Evolutionary conservation across 1,284 basidiomycete species (phyloP), one percentile per base, ranked within the genome.

Genomic region (Ustilago lituana): DNA sequence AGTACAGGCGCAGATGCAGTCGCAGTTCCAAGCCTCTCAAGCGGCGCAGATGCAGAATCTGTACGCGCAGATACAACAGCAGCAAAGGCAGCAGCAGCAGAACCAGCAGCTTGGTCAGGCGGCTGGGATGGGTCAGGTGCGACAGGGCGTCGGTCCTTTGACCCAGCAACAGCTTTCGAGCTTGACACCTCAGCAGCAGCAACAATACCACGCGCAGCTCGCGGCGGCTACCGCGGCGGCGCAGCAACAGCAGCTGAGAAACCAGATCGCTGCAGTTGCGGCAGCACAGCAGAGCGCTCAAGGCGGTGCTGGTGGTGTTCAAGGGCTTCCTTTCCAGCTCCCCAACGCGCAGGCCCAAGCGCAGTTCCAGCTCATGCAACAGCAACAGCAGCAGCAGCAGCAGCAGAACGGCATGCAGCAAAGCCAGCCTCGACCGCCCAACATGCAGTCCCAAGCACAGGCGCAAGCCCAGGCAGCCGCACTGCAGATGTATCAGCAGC

Each of bases 31-130:
- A 26, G 61, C 58, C 5, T 48, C 55, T 0, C 58, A 68, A 46
- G 64, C 68, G 12, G 63, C 67, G 0, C 57, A 64, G 35, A 68
- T 73, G 60, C 70, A 73, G 43, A 68, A 52, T 19, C 53, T 68
- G 19, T 65, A 66, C 19, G 68, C 68, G 1, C 68, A 71, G 35
- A 62, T 66, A 5, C 68, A 71, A n/a, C 68, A 66, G 31, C 68
- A 68, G 37, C 70, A 70, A 26, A 33, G 48, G 17, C 59, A 58
- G 45, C 51, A 56, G 33, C 65, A 68, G 29, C 60, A 63, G 56
- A 24, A 60, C 2, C 56, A 59, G 45, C 55, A 56, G 33, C 41
- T 52, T 2, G 52, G 45, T 2, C 49, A 57, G 26, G 50, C 50
- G 6, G 45, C 63, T 19, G 55, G 54, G 5, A 38, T 68, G 31